phyloP scores from a whole-genome alignment of 2,329 filamentous ascomycete species.

The Pseudocercospora musae region DNA sequence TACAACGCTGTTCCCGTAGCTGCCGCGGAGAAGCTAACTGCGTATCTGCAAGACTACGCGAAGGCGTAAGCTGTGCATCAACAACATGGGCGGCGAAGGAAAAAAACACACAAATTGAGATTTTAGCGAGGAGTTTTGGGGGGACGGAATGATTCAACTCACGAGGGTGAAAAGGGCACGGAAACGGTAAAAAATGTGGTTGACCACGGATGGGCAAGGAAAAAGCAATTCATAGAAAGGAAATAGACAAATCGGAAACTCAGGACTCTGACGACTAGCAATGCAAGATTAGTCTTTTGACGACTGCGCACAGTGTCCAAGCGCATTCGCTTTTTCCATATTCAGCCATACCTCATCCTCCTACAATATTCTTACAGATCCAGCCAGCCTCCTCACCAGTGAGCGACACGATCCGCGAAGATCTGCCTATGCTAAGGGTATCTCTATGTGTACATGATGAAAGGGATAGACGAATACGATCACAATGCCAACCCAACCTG shows the following conservation, averaged over 20 bases:
- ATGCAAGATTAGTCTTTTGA: too few relatives aligned
- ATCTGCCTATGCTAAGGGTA: constrained; percentile 8
- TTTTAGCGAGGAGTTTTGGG: constrained; percentile 1
- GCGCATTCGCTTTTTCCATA: too few relatives aligned
- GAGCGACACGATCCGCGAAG: not conserved
- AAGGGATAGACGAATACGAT: not conserved
- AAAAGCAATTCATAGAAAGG: not conserved
- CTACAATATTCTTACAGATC: not conserved
- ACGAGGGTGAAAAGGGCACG: not conserved
- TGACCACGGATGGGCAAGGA: not conserved
- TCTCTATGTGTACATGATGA: constrained; percentile 13
- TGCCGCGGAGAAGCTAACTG: constrained; percentile 64
- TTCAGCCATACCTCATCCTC: not conserved
- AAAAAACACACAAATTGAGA: not conserved
- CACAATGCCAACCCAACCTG: constrained; percentile 22
- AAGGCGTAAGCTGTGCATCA: not conserved
- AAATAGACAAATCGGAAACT: not conserved
- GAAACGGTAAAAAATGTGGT: not conserved
- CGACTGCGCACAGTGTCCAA: too few relatives aligned
- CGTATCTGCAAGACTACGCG: constrained; percentile 62
- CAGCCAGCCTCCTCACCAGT: not conserved
- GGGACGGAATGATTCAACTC: constrained; percentile 1
- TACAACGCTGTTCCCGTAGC: constrained; percentile 79
- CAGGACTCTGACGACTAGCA: not conserved
- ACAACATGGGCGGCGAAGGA: not conserved